Evolutionary conservation across 2,329 filamentous ascomycete species (phyloP).

Genomic region (Ophiostoma ips): DNA sequence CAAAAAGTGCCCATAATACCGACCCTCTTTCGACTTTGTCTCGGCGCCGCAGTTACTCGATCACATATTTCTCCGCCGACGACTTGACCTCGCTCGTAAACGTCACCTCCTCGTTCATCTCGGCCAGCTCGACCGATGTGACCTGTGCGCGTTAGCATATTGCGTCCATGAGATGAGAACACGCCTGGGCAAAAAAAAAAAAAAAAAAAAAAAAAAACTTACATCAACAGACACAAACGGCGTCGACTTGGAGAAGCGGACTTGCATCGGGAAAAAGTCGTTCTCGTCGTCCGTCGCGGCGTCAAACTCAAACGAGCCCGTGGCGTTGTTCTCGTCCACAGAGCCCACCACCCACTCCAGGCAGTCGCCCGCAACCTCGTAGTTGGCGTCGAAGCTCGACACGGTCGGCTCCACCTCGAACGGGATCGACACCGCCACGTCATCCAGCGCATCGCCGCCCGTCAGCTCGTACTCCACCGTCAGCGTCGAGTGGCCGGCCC

Average conservation of each 20-base stretch:
- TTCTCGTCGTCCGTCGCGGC: slow-evolving; percentile 75
- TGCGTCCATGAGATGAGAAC: slow-evolving; percentile 25
- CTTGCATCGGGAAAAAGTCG: slow-evolving; percentile 95
- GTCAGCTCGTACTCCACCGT: slow-evolving; percentile 94
- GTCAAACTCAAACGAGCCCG: slow-evolving; percentile 90
- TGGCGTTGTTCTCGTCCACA: slow-evolving; percentile 69
- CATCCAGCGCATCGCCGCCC: slow-evolving; percentile 61
- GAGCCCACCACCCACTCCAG: slow-evolving; percentile 88
- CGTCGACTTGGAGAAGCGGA: slow-evolving; percentile 71
- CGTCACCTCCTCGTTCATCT: slow-evolving; percentile 63
- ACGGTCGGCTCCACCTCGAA: slow-evolving; percentile 79
- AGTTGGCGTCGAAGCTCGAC: slow-evolving; percentile 85
- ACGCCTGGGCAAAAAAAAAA: no score
- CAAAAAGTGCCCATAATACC: no score
- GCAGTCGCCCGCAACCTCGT: slow-evolving; percentile 84
- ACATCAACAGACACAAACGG: slow-evolving; percentile 86
- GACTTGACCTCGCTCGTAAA: slow-evolving; percentile 76
- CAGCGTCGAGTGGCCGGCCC: slow-evolving; percentile 67
- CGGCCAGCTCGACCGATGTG: slow-evolving; percentile 53
- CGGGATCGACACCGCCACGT: slow-evolving; percentile 79
- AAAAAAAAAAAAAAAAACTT: slow-evolving; percentile 32
- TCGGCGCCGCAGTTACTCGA: slow-evolving; percentile 40
- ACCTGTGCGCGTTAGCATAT: slow-evolving; percentile 20
- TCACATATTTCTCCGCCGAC: slow-evolving; percentile 59
- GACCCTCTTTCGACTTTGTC: not conserved